Conservation (phyloP, 2,329 filamentous ascomycete genomes). For the Sclerotinia nivalis region DNA sequence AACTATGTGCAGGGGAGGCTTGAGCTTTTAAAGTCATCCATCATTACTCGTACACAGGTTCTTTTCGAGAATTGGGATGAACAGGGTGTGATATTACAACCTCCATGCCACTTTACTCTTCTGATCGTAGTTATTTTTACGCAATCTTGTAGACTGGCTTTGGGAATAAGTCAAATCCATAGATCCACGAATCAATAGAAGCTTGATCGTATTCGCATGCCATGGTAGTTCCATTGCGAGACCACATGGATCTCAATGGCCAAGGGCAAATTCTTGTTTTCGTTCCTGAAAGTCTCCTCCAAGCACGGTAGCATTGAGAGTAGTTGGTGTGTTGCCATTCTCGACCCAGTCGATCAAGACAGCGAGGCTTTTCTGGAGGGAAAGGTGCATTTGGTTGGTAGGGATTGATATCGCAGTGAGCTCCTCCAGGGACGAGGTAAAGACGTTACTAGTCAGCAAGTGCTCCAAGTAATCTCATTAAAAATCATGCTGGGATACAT, state of each 20-base stretch:
- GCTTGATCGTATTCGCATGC: constrained; percentile 38
- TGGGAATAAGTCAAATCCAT: constrained; percentile 32
- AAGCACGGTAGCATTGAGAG: constrained; percentile 44
- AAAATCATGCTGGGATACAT: constrained; percentile 49
- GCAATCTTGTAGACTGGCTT: constrained; percentile 30
- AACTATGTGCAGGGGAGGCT: neutral
- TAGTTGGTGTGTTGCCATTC: constrained; percentile 50
- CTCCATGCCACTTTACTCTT: neutral
- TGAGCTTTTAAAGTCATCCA: neutral
- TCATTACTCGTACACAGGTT: too few relatives aligned
- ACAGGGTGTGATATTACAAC: neutral
- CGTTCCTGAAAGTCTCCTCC: constrained; percentile 40
- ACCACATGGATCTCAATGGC: constrained; percentile 43
- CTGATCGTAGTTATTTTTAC: neutral
- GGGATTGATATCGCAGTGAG: constrained; percentile 50
- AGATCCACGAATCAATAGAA: constrained; percentile 40
- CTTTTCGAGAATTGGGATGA: neutral
- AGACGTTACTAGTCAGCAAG: constrained; percentile 57
- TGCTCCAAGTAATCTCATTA: constrained; percentile 44
- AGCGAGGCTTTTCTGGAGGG: constrained; percentile 61
- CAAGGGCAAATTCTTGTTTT: constrained; percentile 45
- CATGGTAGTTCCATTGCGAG: constrained; percentile 33
- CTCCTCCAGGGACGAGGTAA: constrained; percentile 55
- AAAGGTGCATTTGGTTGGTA: constrained; percentile 43
- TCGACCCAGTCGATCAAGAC: constrained; percentile 70